Conservation (phyloP, 225 moss, liverwort and hornwort genomes). For the Asterella californica region DNA sequence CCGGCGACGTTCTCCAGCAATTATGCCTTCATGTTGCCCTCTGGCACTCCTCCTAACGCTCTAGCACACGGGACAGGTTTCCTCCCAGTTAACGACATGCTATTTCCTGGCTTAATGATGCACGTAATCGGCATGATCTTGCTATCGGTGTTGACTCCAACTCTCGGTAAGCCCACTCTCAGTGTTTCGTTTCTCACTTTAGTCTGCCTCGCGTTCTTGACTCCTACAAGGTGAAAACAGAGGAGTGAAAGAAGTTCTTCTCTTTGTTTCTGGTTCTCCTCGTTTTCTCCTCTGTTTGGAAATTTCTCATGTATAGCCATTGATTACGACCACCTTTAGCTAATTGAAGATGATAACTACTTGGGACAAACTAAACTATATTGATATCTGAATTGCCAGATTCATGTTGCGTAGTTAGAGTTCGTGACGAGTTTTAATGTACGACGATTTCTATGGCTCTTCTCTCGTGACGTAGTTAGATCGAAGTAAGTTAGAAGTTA, state of each 20-base stretch:
- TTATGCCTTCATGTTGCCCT: conserved; percentile 40
- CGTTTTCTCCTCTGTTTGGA: neutral
- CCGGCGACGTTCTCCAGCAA: conserved; percentile 34
- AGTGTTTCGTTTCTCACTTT: neutral
- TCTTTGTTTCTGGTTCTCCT: neutral
- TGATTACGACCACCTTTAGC: too few species aligned
- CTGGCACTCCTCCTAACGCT: conserved; percentile 42
- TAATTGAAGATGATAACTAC: too few species aligned
- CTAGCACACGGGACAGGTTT: conserved; percentile 35
- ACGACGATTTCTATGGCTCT: neutral
- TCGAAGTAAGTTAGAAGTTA: neutral
- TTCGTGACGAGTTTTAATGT: neutral
- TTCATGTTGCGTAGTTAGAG: too few species aligned
- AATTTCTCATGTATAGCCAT: too few species aligned
- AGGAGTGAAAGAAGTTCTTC: too few species aligned
- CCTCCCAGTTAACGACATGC: conserved; percentile 31
- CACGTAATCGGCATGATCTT: conserved; percentile 28
- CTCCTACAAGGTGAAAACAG: too few species aligned
- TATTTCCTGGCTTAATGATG: conserved; percentile 34
- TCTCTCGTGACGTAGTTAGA: neutral
- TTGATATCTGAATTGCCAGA: too few species aligned
- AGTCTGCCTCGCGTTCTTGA: neutral
- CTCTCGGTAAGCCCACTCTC: conserved; percentile 25
- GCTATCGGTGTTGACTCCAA: conserved; percentile 29
- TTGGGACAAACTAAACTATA: too few species aligned